Base-by-base conservation (phyloP, 129 eudicot genomes). In the Cynara cardunculus region DNA sequence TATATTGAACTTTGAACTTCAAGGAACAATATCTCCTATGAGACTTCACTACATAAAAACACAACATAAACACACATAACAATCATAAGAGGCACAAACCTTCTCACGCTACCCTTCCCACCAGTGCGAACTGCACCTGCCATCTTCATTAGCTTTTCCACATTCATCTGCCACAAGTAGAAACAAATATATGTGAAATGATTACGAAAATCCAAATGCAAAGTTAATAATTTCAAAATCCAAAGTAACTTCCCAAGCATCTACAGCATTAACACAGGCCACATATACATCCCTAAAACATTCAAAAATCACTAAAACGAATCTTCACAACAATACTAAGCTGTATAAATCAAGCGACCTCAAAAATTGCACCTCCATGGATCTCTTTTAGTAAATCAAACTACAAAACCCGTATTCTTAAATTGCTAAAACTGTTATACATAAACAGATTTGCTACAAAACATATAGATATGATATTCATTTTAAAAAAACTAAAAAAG, bases 111-210 rank as follows among this genome's bases (percentile, higher is more conserved):
- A 69, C 91, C 91, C 86, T 56, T 56, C 65, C 65, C 65, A 56
- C 65, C 65, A n/a, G 65, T 56, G 65, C 92, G 83, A 39, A 89
- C 92, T 18, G 90, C 85, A 86, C 96, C 92, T 14, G 96, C 96
- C 96, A 90, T 90, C 89, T 90, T 90, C 90, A 26, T 78, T 66
- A 90, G 88, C 84, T 88, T 90, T 61, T 90, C 96, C 76, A 85
- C 89, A 88, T 90, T 87, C 96, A 90, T 90, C 96, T 90, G 88
- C 46, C 81, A 73, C 26, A 41, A 64, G 34, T 6, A 31, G 9
- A 5, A 69, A 18, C 62, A 69, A 18, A 18, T 9, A 70, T 18
- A 11, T 18, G 25, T 14, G 16, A 22, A 70, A 16, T 6, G 2
- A 31, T 22, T 31, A 32, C 39, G 7, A 70, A 70, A 8, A 31